Evolutionary conservation across 306 rosid species (phyloP), one percentile per base, ranked within the genome.

Genomic region (Trifolium subterraneum): DNA sequence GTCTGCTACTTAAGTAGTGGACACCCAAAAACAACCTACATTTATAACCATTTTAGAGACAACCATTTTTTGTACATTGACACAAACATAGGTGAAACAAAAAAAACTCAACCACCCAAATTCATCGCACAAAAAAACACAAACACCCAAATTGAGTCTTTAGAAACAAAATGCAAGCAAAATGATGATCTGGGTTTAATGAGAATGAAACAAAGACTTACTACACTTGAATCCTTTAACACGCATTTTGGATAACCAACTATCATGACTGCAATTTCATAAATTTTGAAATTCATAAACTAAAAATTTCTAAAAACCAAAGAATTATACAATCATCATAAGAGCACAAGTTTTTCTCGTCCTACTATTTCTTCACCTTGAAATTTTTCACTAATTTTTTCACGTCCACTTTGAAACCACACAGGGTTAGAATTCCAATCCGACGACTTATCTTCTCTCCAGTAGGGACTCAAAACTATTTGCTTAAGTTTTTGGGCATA

Each of bases 41-140:
- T n/a, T n/a, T n/a, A n/a, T n/a, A n/a, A n/a, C n/a, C n/a, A n/a
- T n/a, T n/a, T n/a, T n/a, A 80, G 6, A 23, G 0, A 69, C 55
- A 68, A 33, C 47, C n/a, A 78, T 81, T 33, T 47, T 75, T 33
- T 61, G 61, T 10, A 70, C 63, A 48, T 82, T 18, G 50, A 80
- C 25, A 60, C 25, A 67, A 2, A 50, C 63, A 84, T 78, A 8
- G 47, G 33, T 36, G 45, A n/a, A n/a, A n/a, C n/a, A n/a, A 39
- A 72, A 16, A 50, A 4, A 15, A 19, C 1, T 22, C 25, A 1
- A 2, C 25, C 25, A 22, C 25, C 25, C 25, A 22, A 22, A 22
- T 22, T 22, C 25, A 22, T 1, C 25, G 2, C 25, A 22, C 55
- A 69, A 42, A 36, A 27, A n/a, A 38, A 38, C 75, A 27, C 41